These are phyloP conservation scores for Phytophthora pluvialis DNA, from an alignment of 352 stramenopile genomes.

Conservation along the genomic window DNA sequence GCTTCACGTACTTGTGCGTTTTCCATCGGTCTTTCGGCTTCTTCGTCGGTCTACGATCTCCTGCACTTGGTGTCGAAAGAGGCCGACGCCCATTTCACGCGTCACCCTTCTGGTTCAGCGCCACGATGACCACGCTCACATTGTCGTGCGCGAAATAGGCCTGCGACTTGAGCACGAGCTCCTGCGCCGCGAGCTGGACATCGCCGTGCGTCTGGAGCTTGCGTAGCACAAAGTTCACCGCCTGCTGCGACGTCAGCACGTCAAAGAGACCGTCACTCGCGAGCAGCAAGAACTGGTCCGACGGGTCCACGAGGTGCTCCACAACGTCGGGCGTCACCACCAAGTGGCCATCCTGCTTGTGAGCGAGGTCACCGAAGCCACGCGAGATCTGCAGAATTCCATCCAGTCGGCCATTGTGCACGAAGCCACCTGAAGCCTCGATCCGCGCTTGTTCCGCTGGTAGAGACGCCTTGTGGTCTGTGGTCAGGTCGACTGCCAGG, in stretches of 20 bases:
- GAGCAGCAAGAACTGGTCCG: slow-evolving; percentile 91
- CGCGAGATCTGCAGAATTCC: slow-evolving; percentile 89
- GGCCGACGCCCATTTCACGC: slow-evolving; percentile 38
- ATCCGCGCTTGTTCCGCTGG: slow-evolving; percentile 83
- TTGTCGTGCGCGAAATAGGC: slow-evolving; percentile 93
- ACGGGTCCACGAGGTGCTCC: slow-evolving; percentile 57
- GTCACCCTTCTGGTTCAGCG: slow-evolving; percentile 73
- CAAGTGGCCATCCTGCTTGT: slow-evolving; percentile 90
- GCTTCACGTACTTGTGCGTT: not conserved
- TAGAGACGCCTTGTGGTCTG: slow-evolving; percentile 89
- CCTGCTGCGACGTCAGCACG: slow-evolving; percentile 89
- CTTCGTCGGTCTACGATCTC: slow-evolving; percentile 34
- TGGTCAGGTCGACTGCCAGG: slow-evolving; percentile 79
- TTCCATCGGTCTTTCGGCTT: slow-evolving; percentile 21
- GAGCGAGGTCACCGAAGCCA: slow-evolving; percentile 88
- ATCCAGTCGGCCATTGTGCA: slow-evolving; percentile 90
- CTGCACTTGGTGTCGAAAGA: slow-evolving; percentile 9
- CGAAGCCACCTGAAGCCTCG: slow-evolving; percentile 80
- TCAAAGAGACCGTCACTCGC: slow-evolving; percentile 94
- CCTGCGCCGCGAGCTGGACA: slow-evolving; percentile 88
- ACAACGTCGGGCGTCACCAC: slow-evolving; percentile 85
- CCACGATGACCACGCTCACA: slow-evolving; percentile 89
- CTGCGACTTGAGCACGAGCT: slow-evolving; percentile 88
- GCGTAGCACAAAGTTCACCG: slow-evolving; percentile 91
- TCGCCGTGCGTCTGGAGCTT: slow-evolving; percentile 89